Evolutionary conservation across 352 stramenopile species (phyloP), one percentile per base, ranked within the genome.

Genomic region (Aphanomyces stellatus): DNA sequence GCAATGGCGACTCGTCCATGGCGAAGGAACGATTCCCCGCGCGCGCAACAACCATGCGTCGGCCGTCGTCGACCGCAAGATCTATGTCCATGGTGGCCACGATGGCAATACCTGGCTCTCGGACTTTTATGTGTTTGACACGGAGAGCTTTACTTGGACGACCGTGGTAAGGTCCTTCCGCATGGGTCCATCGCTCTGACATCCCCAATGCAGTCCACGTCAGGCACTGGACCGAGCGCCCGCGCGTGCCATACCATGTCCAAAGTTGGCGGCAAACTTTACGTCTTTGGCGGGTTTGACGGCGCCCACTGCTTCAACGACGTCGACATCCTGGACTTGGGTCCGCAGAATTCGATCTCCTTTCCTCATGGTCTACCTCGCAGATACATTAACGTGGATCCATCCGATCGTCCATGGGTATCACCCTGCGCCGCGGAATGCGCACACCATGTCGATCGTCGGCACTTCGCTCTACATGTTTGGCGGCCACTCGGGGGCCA

Each of bases 1-100:
- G 69, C 86, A 76, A 67, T 94, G 83, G 84, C 72, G 72, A 31
- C 80, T 87, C 60, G 76, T 85, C 6, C 76, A 86, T 49, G 82
- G 74, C 43, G 67, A 62, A 2, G 88, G 88, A 30, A 80, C 83
- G n/a, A 25, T 75, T 6, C 85, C 89, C 1, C 84, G 75, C 6
- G 69, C 80, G 33, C 78, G 90, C 1, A 87, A 94, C 30, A 88
- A 92, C 65, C 72, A 93, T 63, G 57, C 63, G 17, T 65, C 57
- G 7, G 49, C 63, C 6, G 57, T 70, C 33, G 63, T 70, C 8
- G 63, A 65, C 30, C 13, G 43, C n/a, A 70, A 70, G 43, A 65
- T 70, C 25, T 70, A 60, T n/a, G 53, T 87, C 82, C 15, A 85
- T 94, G 72, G 63, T 10, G 63, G 70, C 72, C 4, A 70, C 27